phyloP scores from a whole-genome alignment of 306 rosid genomes.

The Ochetophila trinervis region DNA sequence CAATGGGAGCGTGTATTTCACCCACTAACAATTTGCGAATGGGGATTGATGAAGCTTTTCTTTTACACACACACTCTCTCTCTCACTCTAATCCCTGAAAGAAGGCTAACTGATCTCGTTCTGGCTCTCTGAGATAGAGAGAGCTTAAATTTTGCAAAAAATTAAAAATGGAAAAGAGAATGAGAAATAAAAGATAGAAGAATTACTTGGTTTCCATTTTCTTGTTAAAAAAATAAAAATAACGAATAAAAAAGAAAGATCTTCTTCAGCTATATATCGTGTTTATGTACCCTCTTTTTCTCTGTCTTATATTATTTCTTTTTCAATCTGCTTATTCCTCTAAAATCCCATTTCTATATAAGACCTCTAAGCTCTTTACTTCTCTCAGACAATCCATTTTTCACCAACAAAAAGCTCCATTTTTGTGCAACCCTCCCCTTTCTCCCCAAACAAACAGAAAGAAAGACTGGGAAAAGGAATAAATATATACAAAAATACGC shows the following conservation, averaged over 20 bases:
- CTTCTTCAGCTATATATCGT: not conserved
- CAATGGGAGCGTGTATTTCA: too few species aligned
- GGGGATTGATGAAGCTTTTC: too few species aligned
- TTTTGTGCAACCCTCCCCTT: conserved; percentile 10
- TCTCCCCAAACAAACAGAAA: conserved; percentile 1
- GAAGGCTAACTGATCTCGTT: too few species aligned
- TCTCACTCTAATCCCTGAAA: too few species aligned
- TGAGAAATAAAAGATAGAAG: too few species aligned
- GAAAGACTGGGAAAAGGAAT: conserved; percentile 9
- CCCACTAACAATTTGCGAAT: too few species aligned
- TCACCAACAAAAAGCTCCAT: conserved; percentile 20
- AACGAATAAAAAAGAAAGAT: conserved; percentile 28
- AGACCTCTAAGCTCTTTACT: too few species aligned
- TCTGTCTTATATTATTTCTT: conserved; percentile 21
- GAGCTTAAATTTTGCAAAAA: too few species aligned
- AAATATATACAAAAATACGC: not conserved
- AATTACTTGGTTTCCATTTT: conserved; percentile 45
- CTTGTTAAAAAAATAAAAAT: conserved; percentile 26
- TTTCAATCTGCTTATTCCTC: not conserved
- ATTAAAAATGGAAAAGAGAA: too few species aligned
- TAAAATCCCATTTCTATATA: conserved; percentile 44
- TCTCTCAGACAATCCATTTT: conserved; percentile 25
- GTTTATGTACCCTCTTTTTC: not conserved
- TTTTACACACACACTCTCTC: too few species aligned
- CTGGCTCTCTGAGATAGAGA: too few species aligned